Conservation (phyloP, 768 basidiomycete species). For the Gelatoporia subvermispora region DNA sequence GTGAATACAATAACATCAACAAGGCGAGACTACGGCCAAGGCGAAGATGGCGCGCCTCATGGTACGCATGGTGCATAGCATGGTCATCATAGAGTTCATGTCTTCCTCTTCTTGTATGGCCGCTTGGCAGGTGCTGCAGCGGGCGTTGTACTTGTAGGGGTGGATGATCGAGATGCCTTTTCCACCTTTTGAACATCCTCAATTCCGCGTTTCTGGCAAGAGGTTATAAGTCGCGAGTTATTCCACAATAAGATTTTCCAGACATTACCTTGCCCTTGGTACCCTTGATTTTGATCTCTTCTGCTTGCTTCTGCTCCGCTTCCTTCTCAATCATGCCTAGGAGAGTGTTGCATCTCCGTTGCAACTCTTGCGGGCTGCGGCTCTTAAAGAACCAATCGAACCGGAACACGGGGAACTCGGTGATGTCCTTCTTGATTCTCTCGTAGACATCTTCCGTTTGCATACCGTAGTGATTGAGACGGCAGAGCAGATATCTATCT, state of each 20-base stretch:
- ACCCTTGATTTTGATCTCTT: constrained; percentile 61
- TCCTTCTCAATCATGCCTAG: constrained; percentile 92
- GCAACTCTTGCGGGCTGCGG: constrained; percentile 82
- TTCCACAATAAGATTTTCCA: not conserved
- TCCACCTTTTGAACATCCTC: constrained; percentile 59
- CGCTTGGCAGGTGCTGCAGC: constrained; percentile 48
- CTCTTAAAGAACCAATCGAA: constrained; percentile 99
- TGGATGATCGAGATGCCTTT: constrained; percentile 49
- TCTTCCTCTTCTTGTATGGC: constrained; percentile 67
- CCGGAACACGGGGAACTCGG: constrained; percentile 93
- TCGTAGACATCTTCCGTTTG: constrained; percentile 88
- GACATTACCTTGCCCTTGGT: constrained; percentile 48
- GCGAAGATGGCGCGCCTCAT: too few relatives aligned
- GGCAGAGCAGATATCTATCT: constrained; percentile 89
- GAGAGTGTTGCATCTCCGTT: constrained; percentile 82
- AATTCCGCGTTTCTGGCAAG: constrained; percentile 60
- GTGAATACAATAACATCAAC: too few relatives aligned
- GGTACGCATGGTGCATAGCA: too few relatives aligned
- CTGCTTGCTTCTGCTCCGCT: constrained; percentile 58
- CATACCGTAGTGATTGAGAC: constrained; percentile 88
- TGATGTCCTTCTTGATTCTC: constrained; percentile 92
- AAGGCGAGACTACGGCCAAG: too few relatives aligned
- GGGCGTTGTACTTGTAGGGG: constrained; percentile 45
- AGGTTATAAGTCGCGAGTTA: not conserved
- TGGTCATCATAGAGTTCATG: constrained; percentile 22